Base-by-base conservation (phyloP, 345 rosid species). In the Capsella bursapastoris region DNA sequence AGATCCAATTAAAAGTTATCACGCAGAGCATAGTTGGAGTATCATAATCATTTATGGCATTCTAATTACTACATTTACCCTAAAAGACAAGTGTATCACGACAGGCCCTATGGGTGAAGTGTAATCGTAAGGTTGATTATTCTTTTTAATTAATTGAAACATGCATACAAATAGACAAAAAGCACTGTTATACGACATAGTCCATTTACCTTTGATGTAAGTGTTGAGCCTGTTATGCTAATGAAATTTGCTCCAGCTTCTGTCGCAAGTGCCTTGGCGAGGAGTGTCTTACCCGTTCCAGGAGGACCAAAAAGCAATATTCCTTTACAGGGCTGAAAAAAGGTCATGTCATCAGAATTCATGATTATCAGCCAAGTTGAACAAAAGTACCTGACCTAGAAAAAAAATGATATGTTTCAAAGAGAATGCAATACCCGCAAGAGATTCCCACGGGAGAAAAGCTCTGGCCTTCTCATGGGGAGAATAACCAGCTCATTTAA, bases 221-320 rank as follows among this genome's bases (percentile, higher is more conserved):
- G 93, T 58, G 93, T 86, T 37, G 99, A 95, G 72, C 99, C 97
- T 47, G 99, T 95, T 77, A 95, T 84, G 84, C 93, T 92, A 55
- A 95, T 92, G 84, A 95, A 95, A 81, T 95, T 95, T 32, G 97
- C 97, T 69, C 97, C 91, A 1, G 97, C 97, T 80, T 95, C 99
- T 55, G 97, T 95, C 31, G 99, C 99, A 71, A 95, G 89, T 11
- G 97, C 99, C 84, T 92, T 95, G 40, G 97, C 97, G 60, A 95
- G 89, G 72, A 95, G 96, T 8, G 99, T 91, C 79, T 95, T 95
- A 80, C 97, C 99, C 64, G 99, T 95, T 72, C 99, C 99, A 82
- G 99, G 99, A 80, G 99, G 99, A 73, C 99, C 99, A 78, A 95
- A 95, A 43, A 95, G 97, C 73, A 92, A 82, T 79, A 95, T 88